These are phyloP conservation scores for Lojkania enalia DNA, from an alignment of 2,329 filamentous ascomycete genomes.

Conservation along the genomic window DNA sequence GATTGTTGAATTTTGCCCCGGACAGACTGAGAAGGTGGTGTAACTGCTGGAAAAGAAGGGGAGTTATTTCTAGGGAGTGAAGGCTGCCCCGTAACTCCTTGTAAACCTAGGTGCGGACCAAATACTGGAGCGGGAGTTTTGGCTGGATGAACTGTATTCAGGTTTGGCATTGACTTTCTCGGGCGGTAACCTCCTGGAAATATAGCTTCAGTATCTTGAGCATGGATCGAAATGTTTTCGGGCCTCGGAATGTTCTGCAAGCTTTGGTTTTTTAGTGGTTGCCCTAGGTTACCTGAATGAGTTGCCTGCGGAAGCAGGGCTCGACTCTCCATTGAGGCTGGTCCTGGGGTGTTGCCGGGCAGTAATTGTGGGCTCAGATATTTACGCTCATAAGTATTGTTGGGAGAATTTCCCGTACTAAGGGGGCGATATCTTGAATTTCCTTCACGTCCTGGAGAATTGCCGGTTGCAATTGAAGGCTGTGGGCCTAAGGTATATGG, in stretches of 20 bases:
- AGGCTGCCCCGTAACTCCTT: not conserved
- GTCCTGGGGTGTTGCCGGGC: not conserved
- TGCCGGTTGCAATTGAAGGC: not conserved
- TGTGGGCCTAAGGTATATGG: constrained; percentile 1
- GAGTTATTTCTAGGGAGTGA: not conserved
- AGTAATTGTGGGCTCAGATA: constrained; percentile 9
- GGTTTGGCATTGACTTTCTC: constrained; percentile 20
- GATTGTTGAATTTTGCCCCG: not conserved
- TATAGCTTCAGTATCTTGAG: constrained; percentile 5
- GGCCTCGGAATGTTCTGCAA: constrained; percentile 1
- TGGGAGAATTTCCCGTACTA: constrained; percentile 9
- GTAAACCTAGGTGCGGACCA: constrained; percentile 6
- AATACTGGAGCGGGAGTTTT: constrained; percentile 2
- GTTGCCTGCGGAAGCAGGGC: constrained; percentile 6
- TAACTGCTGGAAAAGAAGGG: not conserved
- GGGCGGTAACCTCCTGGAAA: constrained; percentile 2
- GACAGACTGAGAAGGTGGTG: not conserved
- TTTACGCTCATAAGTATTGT: constrained; percentile 8
- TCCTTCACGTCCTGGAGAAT: constrained; percentile 7
- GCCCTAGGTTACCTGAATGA: not conserved
- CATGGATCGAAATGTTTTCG: constrained; percentile 7
- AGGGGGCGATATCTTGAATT: constrained; percentile 21
- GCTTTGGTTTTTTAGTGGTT: constrained; percentile 1
- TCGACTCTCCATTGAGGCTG: constrained; percentile 3
- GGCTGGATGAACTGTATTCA: constrained; percentile 2